Conservation (phyloP, 1,139 yeast genomes). For the Sugiyamaella neomexicana region DNA sequence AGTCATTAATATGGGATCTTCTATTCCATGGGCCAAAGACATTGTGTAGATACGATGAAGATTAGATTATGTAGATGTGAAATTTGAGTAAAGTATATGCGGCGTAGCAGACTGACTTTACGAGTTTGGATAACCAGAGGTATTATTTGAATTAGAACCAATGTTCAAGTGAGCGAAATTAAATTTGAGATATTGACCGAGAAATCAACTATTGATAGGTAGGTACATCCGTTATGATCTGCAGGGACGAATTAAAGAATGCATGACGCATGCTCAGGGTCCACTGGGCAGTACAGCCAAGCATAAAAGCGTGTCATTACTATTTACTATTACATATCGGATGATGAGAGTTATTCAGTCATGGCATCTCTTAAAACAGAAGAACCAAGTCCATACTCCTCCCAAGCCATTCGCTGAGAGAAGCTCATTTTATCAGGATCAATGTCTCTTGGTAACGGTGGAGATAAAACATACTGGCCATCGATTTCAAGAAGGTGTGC, state of each 20-base stretch:
- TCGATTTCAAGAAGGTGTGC: constrained; percentile 10
- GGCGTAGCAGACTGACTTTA: no score
- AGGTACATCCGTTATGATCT: no score
- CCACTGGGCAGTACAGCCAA: no score
- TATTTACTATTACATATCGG: constrained; percentile 2
- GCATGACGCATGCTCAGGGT: no score
- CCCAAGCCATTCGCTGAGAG: constrained; percentile 38
- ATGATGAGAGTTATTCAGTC: background rate
- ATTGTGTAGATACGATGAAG: background rate
- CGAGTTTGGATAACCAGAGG: no score
- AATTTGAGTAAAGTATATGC: background rate
- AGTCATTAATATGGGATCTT: background rate
- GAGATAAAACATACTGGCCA: constrained; percentile 4
- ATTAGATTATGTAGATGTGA: background rate
- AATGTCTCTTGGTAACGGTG: constrained; percentile 16
- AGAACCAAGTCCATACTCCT: constrained; percentile 21
- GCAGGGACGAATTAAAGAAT: no score
- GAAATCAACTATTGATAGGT: no score
- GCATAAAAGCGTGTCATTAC: background rate
- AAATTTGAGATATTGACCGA: no score
- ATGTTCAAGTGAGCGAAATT: no score
- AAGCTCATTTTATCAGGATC: constrained; percentile 37
- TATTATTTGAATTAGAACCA: no score
- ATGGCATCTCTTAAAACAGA: background rate
- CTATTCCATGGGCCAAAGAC: constrained; percentile 11